Base-by-base conservation (phyloP, 257 asterid species). In the Scutellaria baicalensis region DNA sequence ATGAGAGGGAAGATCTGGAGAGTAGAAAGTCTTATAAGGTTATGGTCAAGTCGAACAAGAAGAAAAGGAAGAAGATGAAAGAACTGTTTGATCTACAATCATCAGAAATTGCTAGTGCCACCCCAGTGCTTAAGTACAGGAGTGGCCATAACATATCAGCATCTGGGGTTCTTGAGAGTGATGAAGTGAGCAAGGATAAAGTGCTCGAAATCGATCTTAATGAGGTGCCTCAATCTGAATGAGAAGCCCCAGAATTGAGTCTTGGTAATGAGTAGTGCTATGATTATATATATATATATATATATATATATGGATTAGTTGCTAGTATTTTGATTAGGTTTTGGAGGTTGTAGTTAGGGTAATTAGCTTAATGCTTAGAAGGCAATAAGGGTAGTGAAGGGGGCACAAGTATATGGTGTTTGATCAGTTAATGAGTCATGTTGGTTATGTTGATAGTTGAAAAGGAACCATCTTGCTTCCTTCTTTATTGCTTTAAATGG, bases 121-220 rank as follows among this genome's bases (percentile, higher is more conserved):
- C 33, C 4, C 33, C 33, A 27, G 4, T 27, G 33, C 33, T 5
- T 27, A 27, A 27, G 33, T 27, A 27, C 33, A 27, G 3, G 31
- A 23, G 33, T 3, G 33, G 33, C 33, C 33, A 27, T 3, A 27
- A 27, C 33, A 27, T 27, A 27, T 27, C 33, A 27, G 33, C 33
- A 27, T 27, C 33, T 27, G 33, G 33, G 33, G 33, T 27, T 27
- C 33, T 27, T 27, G 33, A 27, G 33, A 3, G 33, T 27, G 33
- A 27, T 27, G 33, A 27, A 5, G 33, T 27, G 33, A 27, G 2
- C 27, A 23, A 23, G 27, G 27, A 78, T 20, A 69, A 70, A 70
- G 23, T 71, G 50, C 13, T 80, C 48, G 82, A 70, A 23, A 69
- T 88, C 64, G 91, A 88, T 70, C 89, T 85, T 54, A 85, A 88